Evolutionary conservation across 495 filamentous ascomycete genomes (phyloP), one percentile per base, ranked within the genome.

Genomic region (Podospora pseudopauciseta): DNA sequence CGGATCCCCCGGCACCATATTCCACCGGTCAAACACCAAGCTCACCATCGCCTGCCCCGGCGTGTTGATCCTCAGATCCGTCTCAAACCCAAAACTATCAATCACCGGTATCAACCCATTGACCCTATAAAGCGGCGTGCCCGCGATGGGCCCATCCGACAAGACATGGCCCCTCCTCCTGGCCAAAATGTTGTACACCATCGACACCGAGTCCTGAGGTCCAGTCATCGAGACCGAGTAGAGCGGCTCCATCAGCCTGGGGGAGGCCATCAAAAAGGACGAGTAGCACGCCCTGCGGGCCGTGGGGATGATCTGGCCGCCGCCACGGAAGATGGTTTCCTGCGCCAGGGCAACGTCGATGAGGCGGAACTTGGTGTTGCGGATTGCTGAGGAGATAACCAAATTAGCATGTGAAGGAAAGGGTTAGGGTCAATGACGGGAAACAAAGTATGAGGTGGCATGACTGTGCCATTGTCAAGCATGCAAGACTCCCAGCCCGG

Each of bases 11-110:
- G 95, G 95, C 4, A 99, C 93, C 64, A 97, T 90, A 69, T 84
- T 91, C 95, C 95, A 99, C 55, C 92, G 88, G 72, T 99, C 95
- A 78, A 99, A 99, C 0, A 93, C 92, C n/a, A 98, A 83, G 72
- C 88, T 93, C 61, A 97, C 87, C 76, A 91, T 91, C 34, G 92
- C 91, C 76, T 94, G 91, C 55, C 95, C 94, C 77, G 97, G 93
- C 0, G 96, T 98, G 76, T 97, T 93, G 72, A 98, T 98, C 54
- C 95, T 83, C 56, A 98, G 84, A 80, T 99, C 95, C 3, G 95
- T 98, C 80, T 99, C 95, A 78, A 99, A 97, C 6, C 95, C 95
- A 75, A 99, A 99, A 13, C 87, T 91, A 80, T 99, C 95, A 72
- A 99, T 96, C 44, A 99, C 95, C 0, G 95, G 95, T 61, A 99